Evolutionary conservation across 805 yeast species (phyloP).

Genomic region (Clavispora vitiphila): DNA sequence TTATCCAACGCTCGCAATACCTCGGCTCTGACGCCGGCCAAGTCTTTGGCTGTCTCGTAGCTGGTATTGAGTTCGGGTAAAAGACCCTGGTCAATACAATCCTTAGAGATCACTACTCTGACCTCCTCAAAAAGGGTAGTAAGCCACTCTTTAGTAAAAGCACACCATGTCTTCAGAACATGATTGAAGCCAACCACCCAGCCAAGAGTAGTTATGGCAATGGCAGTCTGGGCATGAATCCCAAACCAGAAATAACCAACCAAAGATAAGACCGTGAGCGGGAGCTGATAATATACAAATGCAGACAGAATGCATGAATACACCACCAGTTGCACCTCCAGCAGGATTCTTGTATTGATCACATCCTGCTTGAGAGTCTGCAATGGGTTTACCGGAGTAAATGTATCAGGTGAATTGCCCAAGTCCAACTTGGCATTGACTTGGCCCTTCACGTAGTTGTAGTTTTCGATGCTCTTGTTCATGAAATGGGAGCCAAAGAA

Average conservation of each 20-base stretch:
- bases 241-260: slow-evolving; percentile 31
- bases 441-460: slow-evolving; percentile 34
- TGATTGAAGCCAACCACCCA: slow-evolving; percentile 38
- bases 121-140: slow-evolving; percentile 29
- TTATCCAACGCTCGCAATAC: slow-evolving; percentile 10
- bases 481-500: slow-evolving; percentile 30
- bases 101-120: slow-evolving; percentile 23
- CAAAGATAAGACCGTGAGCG: slow-evolving; percentile 27
- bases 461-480: slow-evolving; percentile 34
- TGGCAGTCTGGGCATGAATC: slow-evolving; percentile 25
- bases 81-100: slow-evolving; percentile 36
- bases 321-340: slow-evolving; percentile 36
- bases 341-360: slow-evolving; percentile 22
- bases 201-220: slow-evolving; percentile 34
- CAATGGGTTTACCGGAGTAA: slow-evolving; percentile 24
- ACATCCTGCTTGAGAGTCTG: slow-evolving; percentile 24
- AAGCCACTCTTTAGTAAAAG: slow-evolving; percentile 26
- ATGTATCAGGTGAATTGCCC: slow-evolving; percentile 1
- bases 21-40: slow-evolving; percentile 12
- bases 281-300: slow-evolving; percentile 34
- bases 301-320: slow-evolving; percentile 24
- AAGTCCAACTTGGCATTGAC: slow-evolving; percentile 22
- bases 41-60: slow-evolving; percentile 19
- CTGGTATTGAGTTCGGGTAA: slow-evolving; percentile 26
- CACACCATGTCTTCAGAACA: slow-evolving; percentile 34